These are phyloP conservation scores for Aegilops speltoides DNA, from an alignment of 176 grass and related monocot species.

Conservation along the genomic window DNA sequence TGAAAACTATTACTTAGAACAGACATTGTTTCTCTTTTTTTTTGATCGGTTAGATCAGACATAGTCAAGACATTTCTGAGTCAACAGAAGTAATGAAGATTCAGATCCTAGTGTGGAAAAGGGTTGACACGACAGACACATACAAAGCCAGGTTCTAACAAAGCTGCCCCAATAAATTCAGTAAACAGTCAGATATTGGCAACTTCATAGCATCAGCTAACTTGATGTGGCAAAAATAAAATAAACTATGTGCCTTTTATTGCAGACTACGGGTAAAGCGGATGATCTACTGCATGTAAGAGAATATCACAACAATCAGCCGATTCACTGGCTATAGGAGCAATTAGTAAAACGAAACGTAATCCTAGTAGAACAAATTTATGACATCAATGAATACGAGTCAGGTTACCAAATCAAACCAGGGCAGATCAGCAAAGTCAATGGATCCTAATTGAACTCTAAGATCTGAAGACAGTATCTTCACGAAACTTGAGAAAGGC, in stretches of 20 bases:
- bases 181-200: background rate
- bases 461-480: background rate
- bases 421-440: background rate
- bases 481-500: background rate
- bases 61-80: background rate
- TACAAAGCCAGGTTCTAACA: background rate
- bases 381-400: background rate
- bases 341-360: background rate
- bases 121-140: background rate
- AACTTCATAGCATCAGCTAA: background rate
- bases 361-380: background rate
- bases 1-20: too few relatives aligned
- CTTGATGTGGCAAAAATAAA: background rate
- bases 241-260: background rate
- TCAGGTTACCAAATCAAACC: background rate
- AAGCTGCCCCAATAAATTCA: background rate
- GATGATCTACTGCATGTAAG: background rate
- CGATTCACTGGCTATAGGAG: background rate
- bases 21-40: too few relatives aligned
- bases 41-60: background rate
- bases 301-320: background rate
- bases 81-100: constrained; percentile 2
- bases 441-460: background rate
- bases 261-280: background rate
- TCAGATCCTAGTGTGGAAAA: background rate